Conservation (phyloP, 2,329 filamentous ascomycete species). For the Colletotrichum cordylinicola region DNA sequence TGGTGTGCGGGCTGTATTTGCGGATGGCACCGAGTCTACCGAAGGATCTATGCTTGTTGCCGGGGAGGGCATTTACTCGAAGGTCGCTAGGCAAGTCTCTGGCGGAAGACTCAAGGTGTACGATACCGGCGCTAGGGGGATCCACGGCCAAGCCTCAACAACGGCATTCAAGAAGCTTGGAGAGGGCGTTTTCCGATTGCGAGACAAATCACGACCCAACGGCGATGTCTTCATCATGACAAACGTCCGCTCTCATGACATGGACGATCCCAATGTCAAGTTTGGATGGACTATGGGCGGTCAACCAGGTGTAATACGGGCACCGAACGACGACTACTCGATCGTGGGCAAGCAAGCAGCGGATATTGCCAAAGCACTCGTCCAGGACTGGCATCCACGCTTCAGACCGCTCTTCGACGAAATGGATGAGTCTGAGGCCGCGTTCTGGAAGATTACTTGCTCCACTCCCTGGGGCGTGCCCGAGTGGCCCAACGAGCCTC, state of each 20-base stretch:
- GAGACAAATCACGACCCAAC: constrained; percentile 50
- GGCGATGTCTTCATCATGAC: constrained; percentile 64
- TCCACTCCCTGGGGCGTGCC: constrained; percentile 65
- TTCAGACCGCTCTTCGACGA: neutral
- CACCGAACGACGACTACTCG: constrained; percentile 65
- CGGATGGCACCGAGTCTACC: constrained; percentile 64
- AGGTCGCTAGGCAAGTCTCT: constrained; percentile 65
- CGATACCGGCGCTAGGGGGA: constrained; percentile 41
- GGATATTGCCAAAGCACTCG: neutral
- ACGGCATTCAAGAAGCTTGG: constrained; percentile 66
- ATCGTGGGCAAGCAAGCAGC: constrained; percentile 41
- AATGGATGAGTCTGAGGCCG: neutral
- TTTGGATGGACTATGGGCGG: constrained; percentile 71
- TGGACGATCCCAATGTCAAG: constrained; percentile 59
- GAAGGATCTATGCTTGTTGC: constrained; percentile 65
- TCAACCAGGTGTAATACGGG: constrained; percentile 59
- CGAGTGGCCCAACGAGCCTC: constrained; percentile 62
- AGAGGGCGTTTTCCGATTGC: constrained; percentile 66
- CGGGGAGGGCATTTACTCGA: constrained; percentile 68
- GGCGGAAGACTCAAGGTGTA: constrained; percentile 37
- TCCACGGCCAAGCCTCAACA: constrained; percentile 69
- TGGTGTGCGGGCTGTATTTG: constrained; percentile 63
- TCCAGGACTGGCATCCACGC: neutral
- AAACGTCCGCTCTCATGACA: constrained; percentile 65
- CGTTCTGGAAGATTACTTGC: constrained; percentile 73